Evolutionary conservation across 768 basidiomycete species (phyloP).

Genomic region (Tricholomella constricta): DNA sequence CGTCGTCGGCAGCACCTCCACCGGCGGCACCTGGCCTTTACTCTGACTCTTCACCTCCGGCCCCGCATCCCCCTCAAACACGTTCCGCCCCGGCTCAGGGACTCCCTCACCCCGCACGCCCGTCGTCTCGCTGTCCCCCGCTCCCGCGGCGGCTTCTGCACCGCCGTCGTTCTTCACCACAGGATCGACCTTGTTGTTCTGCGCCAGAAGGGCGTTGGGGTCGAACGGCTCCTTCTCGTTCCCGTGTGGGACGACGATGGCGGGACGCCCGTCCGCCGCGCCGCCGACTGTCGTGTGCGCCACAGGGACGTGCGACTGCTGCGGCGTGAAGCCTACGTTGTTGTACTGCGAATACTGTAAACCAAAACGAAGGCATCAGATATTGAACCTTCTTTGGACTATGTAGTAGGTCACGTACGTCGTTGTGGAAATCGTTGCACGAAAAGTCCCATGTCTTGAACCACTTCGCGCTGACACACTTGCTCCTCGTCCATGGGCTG

Average conservation of each 20-base stretch:
- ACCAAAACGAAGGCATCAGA: neutral
- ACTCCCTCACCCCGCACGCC: constrained; percentile 47
- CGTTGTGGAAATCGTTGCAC: constrained; percentile 73
- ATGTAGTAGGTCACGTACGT: too few species aligned
- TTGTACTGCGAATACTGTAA: constrained; percentile 61
- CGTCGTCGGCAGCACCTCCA: constrained; percentile 11
- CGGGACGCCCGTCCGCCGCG: constrained; percentile 52
- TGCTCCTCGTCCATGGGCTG: constrained; percentile 77
- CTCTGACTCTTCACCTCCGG: constrained; percentile 49
- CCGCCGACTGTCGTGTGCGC: constrained; percentile 52
- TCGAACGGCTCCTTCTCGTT: constrained; percentile 29
- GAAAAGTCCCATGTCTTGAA: constrained; percentile 95
- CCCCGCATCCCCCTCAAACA: constrained; percentile 59
- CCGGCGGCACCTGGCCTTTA: neutral
- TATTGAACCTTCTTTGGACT: neutral
- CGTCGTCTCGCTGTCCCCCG: constrained; percentile 21
- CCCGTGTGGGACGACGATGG: constrained; percentile 48
- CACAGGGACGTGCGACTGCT: constrained; percentile 36
- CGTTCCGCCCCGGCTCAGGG: constrained; percentile 73
- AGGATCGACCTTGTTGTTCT: neutral
- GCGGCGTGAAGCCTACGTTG: constrained; percentile 37
- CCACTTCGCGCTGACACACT: constrained; percentile 82
- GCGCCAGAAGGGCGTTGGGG: constrained; percentile 1
- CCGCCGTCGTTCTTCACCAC: constrained; percentile 7
- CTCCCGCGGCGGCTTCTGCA: constrained; percentile 4